phyloP scores from a whole-genome alignment of 495 filamentous ascomycete genomes.

The Pseudomonodictys pantanalensis region DNA sequence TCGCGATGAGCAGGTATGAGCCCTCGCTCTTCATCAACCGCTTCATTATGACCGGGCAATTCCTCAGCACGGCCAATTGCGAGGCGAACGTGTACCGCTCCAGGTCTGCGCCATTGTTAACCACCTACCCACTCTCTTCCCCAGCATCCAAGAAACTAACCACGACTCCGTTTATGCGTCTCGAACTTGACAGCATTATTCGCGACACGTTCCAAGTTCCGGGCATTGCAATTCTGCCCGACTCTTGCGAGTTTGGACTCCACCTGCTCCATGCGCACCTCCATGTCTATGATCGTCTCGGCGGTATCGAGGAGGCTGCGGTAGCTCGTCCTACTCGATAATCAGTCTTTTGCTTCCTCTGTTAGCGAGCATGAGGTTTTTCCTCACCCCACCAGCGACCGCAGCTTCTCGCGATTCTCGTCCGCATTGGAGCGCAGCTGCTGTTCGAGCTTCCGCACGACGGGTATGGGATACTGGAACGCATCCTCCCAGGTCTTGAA shows the following conservation, averaged over 20 bases:
- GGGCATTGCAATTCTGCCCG: conserved; percentile 73
- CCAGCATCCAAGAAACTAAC: conserved; percentile 39
- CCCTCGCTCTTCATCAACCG: conserved; percentile 57
- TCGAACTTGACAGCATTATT: conserved; percentile 61
- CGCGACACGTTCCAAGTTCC: conserved; percentile 65
- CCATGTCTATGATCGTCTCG: conserved; percentile 88
- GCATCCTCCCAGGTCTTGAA: conserved; percentile 66
- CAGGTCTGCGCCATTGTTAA: conserved; percentile 5
- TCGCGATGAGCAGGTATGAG: conserved; percentile 66
- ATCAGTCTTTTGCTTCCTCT: conserved; percentile 1
- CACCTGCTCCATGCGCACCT: conserved; percentile 67
- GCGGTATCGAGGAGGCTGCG: conserved; percentile 89
- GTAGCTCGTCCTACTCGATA: conserved; percentile 66
- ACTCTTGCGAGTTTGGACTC: conserved; percentile 68
- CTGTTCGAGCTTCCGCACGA: conserved; percentile 60
- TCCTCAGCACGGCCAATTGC: conserved; percentile 61
- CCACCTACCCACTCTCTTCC: conserved; percentile 27
- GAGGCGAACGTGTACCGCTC: conserved; percentile 57
- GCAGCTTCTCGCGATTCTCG: conserved; percentile 82
- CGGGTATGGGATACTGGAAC: conserved; percentile 63
- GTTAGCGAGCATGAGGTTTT: not conserved
- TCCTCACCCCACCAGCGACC: conserved; percentile 80
- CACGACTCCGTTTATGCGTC: conserved; percentile 36
- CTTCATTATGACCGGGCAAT: conserved; percentile 53
- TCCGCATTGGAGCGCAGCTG: conserved; percentile 64